Conservation (phyloP, 495 filamentous ascomycete species). For the Lophiotrema nucula region DNA sequence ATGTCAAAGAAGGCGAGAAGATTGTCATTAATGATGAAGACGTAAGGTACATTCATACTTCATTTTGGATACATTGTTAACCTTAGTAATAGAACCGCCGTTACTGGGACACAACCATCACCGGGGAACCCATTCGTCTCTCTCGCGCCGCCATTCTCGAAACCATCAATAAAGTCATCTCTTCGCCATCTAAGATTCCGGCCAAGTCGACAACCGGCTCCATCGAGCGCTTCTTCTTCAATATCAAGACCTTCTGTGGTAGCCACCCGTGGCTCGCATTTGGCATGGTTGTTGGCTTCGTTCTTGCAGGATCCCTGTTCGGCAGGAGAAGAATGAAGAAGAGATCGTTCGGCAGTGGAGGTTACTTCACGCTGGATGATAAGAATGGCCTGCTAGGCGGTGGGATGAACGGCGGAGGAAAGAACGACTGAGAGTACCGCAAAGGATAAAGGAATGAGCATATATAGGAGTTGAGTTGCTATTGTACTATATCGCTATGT, state of each 20-base stretch:
- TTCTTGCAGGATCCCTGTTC: slow-evolving; percentile 51
- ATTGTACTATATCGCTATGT: slow-evolving; percentile 23
- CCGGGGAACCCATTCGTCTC: slow-evolving; percentile 80
- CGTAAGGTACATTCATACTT: slow-evolving; percentile 56
- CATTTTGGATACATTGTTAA: slow-evolving; percentile 4
- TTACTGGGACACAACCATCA: slow-evolving; percentile 93
- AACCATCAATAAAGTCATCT: slow-evolving; percentile 75
- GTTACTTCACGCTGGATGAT: slow-evolving; percentile 75
- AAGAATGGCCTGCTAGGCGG: slow-evolving; percentile 67
- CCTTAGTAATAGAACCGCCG: slow-evolving; percentile 64
- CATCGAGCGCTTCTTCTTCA: slow-evolving; percentile 76
- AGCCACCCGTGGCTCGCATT: slow-evolving; percentile 72
- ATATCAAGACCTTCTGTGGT: slow-evolving; percentile 62
- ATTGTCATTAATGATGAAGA: slow-evolving; percentile 98
- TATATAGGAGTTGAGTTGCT: too few relatives aligned
- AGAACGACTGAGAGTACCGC: slow-evolving; percentile 72
- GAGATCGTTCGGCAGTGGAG: slow-evolving; percentile 46
- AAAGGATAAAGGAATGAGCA: too few relatives aligned
- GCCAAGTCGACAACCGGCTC: slow-evolving; percentile 81
- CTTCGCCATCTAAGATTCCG: slow-evolving; percentile 72
- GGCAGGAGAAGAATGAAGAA: slow-evolving; percentile 43
- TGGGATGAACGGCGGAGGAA: slow-evolving; percentile 62
- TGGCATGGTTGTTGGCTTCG: slow-evolving; percentile 57
- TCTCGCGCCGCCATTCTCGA: slow-evolving; percentile 93
- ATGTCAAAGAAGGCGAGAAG: slow-evolving; percentile 78